These are phyloP conservation scores for Cyclanthera cordifolia DNA, from an alignment of 306 rosid genomes.

Conservation along the genomic window DNA sequence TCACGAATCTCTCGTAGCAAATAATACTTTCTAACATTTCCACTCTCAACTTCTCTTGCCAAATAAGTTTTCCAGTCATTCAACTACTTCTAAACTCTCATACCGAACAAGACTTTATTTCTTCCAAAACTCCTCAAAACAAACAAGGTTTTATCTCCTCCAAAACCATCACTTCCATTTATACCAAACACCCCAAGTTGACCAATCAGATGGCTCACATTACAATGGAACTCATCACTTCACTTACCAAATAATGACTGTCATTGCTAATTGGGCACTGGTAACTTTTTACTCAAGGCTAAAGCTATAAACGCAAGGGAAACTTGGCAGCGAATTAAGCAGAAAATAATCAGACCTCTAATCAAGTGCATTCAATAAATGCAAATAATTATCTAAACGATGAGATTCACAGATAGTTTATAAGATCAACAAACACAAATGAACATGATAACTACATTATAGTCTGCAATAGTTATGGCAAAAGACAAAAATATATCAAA, in stretches of 20 bases:
- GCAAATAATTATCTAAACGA: conserved; percentile 2
- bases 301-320: neutral
- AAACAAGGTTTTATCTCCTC: too few relatives aligned
- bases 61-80: too few relatives aligned
- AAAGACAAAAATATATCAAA: conserved; percentile 17
- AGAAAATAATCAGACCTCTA: neutral
- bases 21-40: too few relatives aligned
- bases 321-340: neutral
- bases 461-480: conserved; percentile 26
- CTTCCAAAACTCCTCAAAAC: too few relatives aligned
- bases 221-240: neutral
- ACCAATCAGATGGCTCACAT: neutral
- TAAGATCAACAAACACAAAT: conserved; percentile 45
- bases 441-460: conserved; percentile 26
- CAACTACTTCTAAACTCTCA: too few relatives aligned
- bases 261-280: neutral
- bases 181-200: too few relatives aligned
- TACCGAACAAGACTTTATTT: too few relatives aligned
- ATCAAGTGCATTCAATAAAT: neutral
- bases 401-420: conserved; percentile 22
- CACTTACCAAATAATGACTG: neutral
- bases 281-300: too few relatives aligned
- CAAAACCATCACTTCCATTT: too few relatives aligned
- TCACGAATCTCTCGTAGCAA: too few relatives aligned
- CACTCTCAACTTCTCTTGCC: too few relatives aligned